A percentile compares a stretch with the other conserved stretches of the same genome.
phyloP scores from a whole-genome alignment of 169 alveolate genomes.

The Plasmodium adleri region DNA sequence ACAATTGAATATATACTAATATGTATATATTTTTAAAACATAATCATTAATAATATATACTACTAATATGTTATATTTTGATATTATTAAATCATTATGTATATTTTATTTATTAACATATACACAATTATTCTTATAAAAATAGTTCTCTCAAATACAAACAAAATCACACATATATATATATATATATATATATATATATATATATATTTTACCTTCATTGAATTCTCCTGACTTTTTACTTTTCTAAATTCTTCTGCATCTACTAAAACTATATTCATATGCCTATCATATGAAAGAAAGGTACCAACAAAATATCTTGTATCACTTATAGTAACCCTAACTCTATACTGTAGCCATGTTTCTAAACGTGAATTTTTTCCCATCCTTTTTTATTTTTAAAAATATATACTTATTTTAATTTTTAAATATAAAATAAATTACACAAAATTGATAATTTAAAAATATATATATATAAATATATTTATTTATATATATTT shows the following conservation, averaged over 20 bases:
- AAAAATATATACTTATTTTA: no score
- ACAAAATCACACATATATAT: background rate
- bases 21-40: no score
- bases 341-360: slow-evolving; percentile 96
- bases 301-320: slow-evolving; percentile 97
- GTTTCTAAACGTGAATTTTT: slow-evolving; percentile 93
- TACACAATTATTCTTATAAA: slow-evolving; percentile 71
- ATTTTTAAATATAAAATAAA: no score
- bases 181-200: slow-evolving; percentile 1
- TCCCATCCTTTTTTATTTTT: slow-evolving; percentile 79
- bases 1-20: no score
- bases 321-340: slow-evolving; percentile 96
- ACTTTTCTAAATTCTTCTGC: slow-evolving; percentile 97
- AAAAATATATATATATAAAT: no score
- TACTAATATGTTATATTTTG: no score
- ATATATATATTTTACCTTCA: slow-evolving; percentile 65
- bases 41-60: no score
- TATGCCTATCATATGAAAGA: slow-evolving; percentile 98
- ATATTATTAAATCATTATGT: no score
- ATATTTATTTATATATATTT: no score
- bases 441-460: no score
- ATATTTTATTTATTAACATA: slow-evolving; percentile 27
- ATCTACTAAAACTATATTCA: slow-evolving; percentile 97
- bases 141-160: slow-evolving; percentile 19
- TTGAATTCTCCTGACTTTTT: slow-evolving; percentile 78